Percentiles rank a stretch among this genome's conserved stretches.
Conservation (phyloP, 2,329 filamentous ascomycete genomes). For the Fusarium brevicatenulatum region DNA sequence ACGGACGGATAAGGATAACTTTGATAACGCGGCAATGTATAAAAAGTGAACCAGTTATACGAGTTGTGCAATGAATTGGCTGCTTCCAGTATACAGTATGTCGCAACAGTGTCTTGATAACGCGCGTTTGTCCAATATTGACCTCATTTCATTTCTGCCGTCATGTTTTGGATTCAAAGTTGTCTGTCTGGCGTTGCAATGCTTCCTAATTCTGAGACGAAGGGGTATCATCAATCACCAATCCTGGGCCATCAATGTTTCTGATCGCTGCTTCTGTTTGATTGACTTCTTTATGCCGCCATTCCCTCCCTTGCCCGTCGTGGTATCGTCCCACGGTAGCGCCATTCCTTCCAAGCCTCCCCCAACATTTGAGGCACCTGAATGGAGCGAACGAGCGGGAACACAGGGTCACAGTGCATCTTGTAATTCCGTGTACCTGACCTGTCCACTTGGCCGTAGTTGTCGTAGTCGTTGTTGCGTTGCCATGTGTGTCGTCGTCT, state of each 20-base stretch:
- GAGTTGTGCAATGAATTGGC: slow-evolving; percentile 19
- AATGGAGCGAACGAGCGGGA: background rate
- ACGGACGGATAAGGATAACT: background rate
- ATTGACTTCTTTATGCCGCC: slow-evolving; percentile 37
- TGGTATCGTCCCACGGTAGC: slow-evolving; percentile 43
- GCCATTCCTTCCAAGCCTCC: slow-evolving; percentile 38
- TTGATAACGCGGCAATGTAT: slow-evolving; percentile 16
- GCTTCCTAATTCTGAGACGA: slow-evolving; percentile 38
- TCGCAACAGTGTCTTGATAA: slow-evolving; percentile 20
- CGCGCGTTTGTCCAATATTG: slow-evolving; percentile 5
- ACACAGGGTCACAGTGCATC: slow-evolving; percentile 30
- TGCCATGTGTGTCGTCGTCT: slow-evolving; percentile 3
- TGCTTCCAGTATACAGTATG: slow-evolving; percentile 20
- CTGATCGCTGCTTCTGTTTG: slow-evolving; percentile 32
- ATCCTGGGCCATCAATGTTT: slow-evolving; percentile 32
- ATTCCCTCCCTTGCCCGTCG: slow-evolving; percentile 28
- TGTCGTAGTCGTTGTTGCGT: slow-evolving; percentile 14
- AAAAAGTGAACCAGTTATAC: slow-evolving; percentile 2
- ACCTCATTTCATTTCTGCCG: slow-evolving; percentile 17
- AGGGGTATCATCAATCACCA: slow-evolving; percentile 32
- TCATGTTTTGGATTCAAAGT: slow-evolving; percentile 32
- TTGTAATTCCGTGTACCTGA: background rate
- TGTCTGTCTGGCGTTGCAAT: slow-evolving; percentile 25
- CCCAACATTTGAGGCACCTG: slow-evolving; percentile 19
- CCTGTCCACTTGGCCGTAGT: slow-evolving; percentile 12